Conservation (phyloP, 176 grass and related monocot species). For the Avena eriantha region DNA sequence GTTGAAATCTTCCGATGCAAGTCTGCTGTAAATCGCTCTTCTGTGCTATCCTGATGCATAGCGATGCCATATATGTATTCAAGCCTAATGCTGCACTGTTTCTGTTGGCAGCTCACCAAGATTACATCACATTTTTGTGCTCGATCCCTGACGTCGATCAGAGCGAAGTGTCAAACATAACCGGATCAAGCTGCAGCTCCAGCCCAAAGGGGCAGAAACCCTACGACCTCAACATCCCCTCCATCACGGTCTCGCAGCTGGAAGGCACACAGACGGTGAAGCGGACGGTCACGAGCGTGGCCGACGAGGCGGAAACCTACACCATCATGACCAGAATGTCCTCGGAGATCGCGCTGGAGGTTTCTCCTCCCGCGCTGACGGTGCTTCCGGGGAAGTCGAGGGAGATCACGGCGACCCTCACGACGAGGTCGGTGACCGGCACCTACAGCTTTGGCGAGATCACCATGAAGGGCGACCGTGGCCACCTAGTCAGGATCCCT, state of each 20-base stretch:
- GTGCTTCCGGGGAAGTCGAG: slow-evolving; percentile 65
- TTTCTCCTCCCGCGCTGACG: slow-evolving; percentile 63
- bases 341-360: slow-evolving; percentile 69
- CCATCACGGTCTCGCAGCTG: slow-evolving; percentile 74
- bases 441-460: slow-evolving; percentile 91
- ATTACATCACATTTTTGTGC: slow-evolving; percentile 92
- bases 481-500: slow-evolving; percentile 86
- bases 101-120: slow-evolving; percentile 69
- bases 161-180: slow-evolving; percentile 79
- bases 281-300: slow-evolving; percentile 72
- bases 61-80: background rate
- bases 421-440: slow-evolving; percentile 71
- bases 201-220: slow-evolving; percentile 48
- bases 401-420: slow-evolving; percentile 63
- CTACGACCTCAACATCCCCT: slow-evolving; percentile 84
- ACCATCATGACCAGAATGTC: slow-evolving; percentile 79
- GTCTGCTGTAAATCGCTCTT: no score
- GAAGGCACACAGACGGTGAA: slow-evolving; percentile 71
- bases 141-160: slow-evolving; percentile 68
- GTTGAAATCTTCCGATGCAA: slow-evolving; percentile 13
- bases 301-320: slow-evolving; percentile 66
- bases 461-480: slow-evolving; percentile 82
- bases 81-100: slow-evolving; percentile 6
- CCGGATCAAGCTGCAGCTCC: slow-evolving; percentile 57
- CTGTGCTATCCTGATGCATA: no score